A percentile compares a stretch with the other conserved stretches of the same genome.
Evolutionary conservation across 169 alveolate genomes (phyloP).

Genomic region (Eimeria maxima): DNA sequence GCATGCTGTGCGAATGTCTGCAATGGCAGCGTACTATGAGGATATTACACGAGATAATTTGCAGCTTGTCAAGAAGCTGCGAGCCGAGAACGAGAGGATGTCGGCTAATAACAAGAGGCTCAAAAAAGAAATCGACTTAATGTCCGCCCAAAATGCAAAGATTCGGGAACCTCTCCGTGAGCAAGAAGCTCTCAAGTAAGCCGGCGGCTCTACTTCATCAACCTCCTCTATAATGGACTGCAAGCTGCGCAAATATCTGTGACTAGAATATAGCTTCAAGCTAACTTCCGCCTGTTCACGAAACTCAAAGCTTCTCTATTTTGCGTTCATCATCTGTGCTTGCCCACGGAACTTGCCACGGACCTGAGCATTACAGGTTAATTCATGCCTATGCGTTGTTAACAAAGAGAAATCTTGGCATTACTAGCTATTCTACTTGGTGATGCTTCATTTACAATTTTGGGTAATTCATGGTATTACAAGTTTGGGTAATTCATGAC

Average conservation of each 20-base stretch:
- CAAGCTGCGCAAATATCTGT: background rate
- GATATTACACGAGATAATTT: conserved; percentile 94
- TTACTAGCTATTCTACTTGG: background rate
- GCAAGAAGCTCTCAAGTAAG: conserved; percentile 79
- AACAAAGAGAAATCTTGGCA: background rate
- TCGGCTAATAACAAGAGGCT: conserved; percentile 82
- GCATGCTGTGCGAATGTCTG: background rate
- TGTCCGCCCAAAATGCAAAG: conserved; percentile 60
- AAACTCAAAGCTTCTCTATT: background rate
- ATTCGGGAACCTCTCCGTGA: conserved; percentile 83
- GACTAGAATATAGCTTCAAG: background rate
- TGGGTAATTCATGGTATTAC: background rate
- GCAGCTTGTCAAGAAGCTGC: conserved; percentile 91
- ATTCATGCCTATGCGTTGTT: background rate
- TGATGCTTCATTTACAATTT: background rate
- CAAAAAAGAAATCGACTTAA: conserved; percentile 83
- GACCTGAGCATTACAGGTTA: background rate
- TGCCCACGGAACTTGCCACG: background rate
- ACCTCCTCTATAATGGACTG: background rate
- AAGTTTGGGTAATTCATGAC: background rate
- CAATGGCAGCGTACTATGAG: conserved; percentile 89
- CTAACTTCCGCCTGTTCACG: background rate
- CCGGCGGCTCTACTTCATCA: background rate
- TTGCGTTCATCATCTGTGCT: background rate
- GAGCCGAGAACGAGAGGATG: conserved; percentile 84